Base-by-base conservation (phyloP, 2,329 filamentous ascomycete species). In the Cytospora mali region DNA sequence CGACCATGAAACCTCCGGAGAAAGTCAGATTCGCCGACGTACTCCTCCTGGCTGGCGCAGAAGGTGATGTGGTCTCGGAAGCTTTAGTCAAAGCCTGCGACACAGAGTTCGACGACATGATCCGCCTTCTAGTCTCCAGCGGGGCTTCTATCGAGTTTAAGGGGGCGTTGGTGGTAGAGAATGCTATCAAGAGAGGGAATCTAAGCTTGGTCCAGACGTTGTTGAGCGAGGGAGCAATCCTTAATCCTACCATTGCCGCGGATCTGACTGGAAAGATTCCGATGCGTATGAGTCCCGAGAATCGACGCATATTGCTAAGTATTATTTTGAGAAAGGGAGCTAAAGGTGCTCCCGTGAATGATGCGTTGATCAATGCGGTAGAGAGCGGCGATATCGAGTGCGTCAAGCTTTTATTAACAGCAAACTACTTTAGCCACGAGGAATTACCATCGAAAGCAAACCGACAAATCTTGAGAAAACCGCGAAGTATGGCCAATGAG, bases 41-140 rank as follows among this genome's bases (percentile, higher is more conserved):
- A 3, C 69, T 88, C 1, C 75, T 88, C 1, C 86, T 84, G 58
- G 84, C 82, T 1, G 85, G 85, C 0, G 84, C 84, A 1, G 74
- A 77, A 14, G 85, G 85, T 1, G 79, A 83, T 16, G 73, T 76
- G 1, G 72, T 84, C 0, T 77, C 82, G 0, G 72, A 75, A 31
- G 82, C 80, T 0, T 73, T 87, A 0, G 72, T 81, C 7, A 74
- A 80, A 33, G 81, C 84, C 0, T 81, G 79, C 57, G 74, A 77
- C 7, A 76, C 76, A 2, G 79, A 81, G 50, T 85, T 82, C 64
- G 76, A 81, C 61, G 81, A 84, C 48, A 82, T 87, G 79, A 79
- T 84, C 2, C 74, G 73, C 42, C 72, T 87, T n/a, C 73, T 88
- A 7, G 75, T 84, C 25, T 71, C 73, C 4, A 80, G 85, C 60